Evolutionary conservation across 768 basidiomycete genomes (phyloP), one percentile per base, ranked within the genome.

Genomic region (Boletales sp.): DNA sequence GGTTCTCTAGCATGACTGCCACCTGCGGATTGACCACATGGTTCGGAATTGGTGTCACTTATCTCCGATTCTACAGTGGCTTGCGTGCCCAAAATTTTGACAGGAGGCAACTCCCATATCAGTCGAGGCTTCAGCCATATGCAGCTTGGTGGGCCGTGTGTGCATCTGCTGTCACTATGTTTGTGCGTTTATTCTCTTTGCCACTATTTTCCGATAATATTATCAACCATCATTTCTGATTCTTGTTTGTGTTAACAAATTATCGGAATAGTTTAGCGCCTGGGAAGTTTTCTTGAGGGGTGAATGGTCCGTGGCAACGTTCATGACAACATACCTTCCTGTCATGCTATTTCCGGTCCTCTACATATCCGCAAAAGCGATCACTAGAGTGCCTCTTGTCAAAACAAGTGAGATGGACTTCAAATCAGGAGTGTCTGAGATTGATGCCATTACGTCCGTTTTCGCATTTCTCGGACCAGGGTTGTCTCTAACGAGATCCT

Each of bases 41-140:
- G 72, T 67, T 73, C 44, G 70, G 72, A 9, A 73, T 75, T 47
- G 53, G 60, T 5, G 51, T 78, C 34, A 74, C 71, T 9, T 78
- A 77, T 62, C 54, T 78, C 35, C 71, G 73, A 27, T 77, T 77
- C 63, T 66, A 67, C 50, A 61, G 69, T 11, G 83, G 79, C 30
- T 52, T 76, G 58, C 68, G 69, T 34, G 64, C 58, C 1, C 81
- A 83, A 55, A 78, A 78, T 0, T 66, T 81, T 43, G 69, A 73
- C 55, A 74, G 78, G 38, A 50, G 42, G 13, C 69, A 61, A 0
- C 71, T 83, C 15, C 79, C 82, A 0, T 82, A 73, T 64, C 38
- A 45, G 6, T 66, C 74, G 4, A 54, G 52, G 7, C 52, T 81
- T 4, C 71, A 74, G 53, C 74, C 74, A 0, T 74, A 66, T 50